A percentile compares a stretch with the other conserved stretches of the same genome.
Conservation (phyloP, 148 eudicot species). For the Rhododendron vialii region DNA sequence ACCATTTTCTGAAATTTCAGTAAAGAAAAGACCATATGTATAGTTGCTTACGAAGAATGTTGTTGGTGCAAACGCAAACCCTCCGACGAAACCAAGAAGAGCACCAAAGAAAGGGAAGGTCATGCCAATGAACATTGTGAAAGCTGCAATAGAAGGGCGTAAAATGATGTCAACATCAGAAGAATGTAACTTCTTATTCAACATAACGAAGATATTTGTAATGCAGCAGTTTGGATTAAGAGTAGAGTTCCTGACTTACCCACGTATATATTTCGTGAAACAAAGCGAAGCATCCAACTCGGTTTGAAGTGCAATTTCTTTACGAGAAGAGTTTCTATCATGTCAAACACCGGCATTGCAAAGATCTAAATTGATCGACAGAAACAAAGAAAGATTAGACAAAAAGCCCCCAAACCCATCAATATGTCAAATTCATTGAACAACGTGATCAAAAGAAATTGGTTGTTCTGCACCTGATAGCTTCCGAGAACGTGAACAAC, state of each 20-base stretch:
- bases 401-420: not conserved
- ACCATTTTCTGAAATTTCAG: not conserved
- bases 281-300: conserved; percentile 21
- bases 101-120: conserved; percentile 32
- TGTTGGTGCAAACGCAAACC: conserved; percentile 33
- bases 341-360: conserved; percentile 50
- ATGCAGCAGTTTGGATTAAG: not conserved
- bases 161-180: not conserved
- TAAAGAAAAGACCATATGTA: not conserved
- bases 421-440: not conserved
- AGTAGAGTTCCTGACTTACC: conserved; percentile 23
- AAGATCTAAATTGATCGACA: conserved; percentile 19
- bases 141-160: conserved; percentile 13
- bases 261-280: conserved; percentile 33
- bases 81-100: conserved; percentile 33
- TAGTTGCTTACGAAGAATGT: conserved; percentile 28
- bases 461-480: conserved; percentile 17
- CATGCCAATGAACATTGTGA: conserved; percentile 29
- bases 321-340: conserved; percentile 34
- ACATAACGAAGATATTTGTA: not conserved
- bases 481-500: conserved; percentile 33
- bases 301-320: conserved; percentile 33
- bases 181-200: not conserved
- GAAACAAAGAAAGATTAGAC: not conserved
- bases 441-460: not conserved